Evolutionary conservation across 2,329 filamentous ascomycete genomes (phyloP).

Genomic region (Aspergillus spinulosporus): DNA sequence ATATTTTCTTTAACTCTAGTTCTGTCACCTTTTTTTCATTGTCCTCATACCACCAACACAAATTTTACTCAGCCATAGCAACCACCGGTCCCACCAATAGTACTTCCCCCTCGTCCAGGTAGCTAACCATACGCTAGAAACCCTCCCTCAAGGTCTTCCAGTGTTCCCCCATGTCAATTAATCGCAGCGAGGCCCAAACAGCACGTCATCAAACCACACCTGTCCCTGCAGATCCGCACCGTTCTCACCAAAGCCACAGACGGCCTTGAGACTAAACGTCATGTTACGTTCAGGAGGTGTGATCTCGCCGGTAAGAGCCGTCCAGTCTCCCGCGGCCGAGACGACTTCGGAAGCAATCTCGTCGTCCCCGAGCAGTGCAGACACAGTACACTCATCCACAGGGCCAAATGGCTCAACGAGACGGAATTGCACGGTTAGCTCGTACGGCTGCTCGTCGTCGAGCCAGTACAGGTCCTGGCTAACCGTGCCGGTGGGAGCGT

Average conservation of each 20-base stretch:
- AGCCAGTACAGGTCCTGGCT: conserved; percentile 6
- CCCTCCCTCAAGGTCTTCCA: too few species aligned
- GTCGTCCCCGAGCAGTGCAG: not conserved
- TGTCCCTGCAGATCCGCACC: not conserved
- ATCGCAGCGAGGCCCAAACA: not conserved
- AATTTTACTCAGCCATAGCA: too few species aligned
- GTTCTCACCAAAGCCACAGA: not conserved
- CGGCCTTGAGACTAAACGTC: not conserved
- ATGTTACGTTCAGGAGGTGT: not conserved
- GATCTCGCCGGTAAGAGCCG: not conserved
- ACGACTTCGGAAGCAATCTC: not conserved
- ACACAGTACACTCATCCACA: not conserved
- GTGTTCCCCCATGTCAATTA: not conserved
- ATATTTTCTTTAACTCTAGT: too few species aligned
- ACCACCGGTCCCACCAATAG: too few species aligned
- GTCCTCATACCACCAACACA: too few species aligned
- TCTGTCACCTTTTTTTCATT: too few species aligned
- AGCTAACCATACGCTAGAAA: too few species aligned
- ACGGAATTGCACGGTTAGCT: not conserved
- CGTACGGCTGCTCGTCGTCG: not conserved
- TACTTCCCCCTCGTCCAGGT: too few species aligned
- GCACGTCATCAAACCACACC: not conserved
- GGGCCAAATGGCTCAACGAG: not conserved
- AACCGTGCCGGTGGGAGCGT: not conserved
- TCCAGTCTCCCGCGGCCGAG: not conserved